phyloP scores from a whole-genome alignment of 2,329 filamentous ascomycete genomes.

The Ambrosiella beaveri region DNA sequence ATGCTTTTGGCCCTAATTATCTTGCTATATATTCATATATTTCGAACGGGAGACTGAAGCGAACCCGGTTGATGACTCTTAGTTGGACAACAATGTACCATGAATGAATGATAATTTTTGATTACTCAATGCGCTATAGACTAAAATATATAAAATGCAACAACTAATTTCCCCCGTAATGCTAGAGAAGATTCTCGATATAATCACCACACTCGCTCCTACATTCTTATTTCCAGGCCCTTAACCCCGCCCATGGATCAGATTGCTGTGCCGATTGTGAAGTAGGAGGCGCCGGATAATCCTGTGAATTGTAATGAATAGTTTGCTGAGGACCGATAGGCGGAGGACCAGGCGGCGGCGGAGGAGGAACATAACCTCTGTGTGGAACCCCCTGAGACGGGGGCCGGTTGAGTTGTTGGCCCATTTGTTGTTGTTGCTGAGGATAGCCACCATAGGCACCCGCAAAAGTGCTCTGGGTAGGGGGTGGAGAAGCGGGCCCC shows the following conservation, averaged over 20 bases:
- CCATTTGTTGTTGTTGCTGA: conserved; percentile 23
- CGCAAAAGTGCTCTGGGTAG: conserved; percentile 36
- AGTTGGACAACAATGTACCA: too few relatives aligned
- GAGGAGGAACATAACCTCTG: conserved; percentile 42
- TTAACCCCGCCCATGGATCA: conserved; percentile 36
- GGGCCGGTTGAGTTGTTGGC: conserved; percentile 17
- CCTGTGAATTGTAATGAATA: conserved; percentile 32
- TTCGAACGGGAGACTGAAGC: too few relatives aligned
- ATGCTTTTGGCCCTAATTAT: too few relatives aligned
- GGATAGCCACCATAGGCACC: conserved; percentile 22
- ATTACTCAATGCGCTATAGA: too few relatives aligned
- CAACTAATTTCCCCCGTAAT: too few relatives aligned
- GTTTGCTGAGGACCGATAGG: conserved; percentile 46
- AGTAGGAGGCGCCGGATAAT: conserved; percentile 17
- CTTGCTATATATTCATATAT: too few relatives aligned
- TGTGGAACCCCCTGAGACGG: conserved; percentile 28
- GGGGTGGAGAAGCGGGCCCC: conserved; percentile 36
- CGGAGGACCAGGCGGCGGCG: conserved; percentile 45
- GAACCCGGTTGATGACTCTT: too few relatives aligned
- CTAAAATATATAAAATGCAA: too few relatives aligned
- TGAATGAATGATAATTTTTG: too few relatives aligned
- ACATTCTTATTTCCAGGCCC: conserved; percentile 30
- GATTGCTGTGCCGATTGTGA: conserved; percentile 24
- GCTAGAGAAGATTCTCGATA: background rate
- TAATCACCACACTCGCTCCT: background rate